A percentile compares a stretch with the other conserved stretches of the same genome.
Evolutionary conservation across 2,329 filamentous ascomycete genomes (phyloP).

Genomic region (Cladophialophora bantiana): DNA sequence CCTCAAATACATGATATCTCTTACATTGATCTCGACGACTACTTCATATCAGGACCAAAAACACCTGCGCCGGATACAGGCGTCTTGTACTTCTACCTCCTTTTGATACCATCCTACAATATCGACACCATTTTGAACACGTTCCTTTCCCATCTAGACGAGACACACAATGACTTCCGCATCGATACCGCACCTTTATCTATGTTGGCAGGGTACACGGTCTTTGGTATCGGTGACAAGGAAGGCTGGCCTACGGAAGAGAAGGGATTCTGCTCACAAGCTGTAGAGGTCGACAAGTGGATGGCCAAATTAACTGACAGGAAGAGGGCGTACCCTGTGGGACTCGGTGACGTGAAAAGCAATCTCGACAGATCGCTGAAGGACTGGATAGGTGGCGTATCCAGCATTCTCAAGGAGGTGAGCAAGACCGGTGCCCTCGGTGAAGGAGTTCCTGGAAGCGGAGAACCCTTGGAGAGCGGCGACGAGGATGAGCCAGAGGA

Average conservation of each 20-base stretch:
- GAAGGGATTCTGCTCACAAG: conserved; percentile 92
- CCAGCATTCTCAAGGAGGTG: conserved; percentile 71
- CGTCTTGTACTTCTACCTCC: conserved; percentile 71
- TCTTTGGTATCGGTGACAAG: conserved; percentile 91
- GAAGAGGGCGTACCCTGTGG: conserved; percentile 87
- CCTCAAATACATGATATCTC: conserved; percentile 78
- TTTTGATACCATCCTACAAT: conserved; percentile 90
- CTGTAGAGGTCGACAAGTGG: conserved; percentile 90
- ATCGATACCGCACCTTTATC: conserved; percentile 88
- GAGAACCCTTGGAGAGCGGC: conserved; percentile 83
- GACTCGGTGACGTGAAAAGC: conserved; percentile 83
- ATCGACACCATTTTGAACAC: conserved; percentile 91
- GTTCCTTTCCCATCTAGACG: conserved; percentile 83
- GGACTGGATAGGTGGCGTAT: conserved; percentile 80
- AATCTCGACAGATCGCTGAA: conserved; percentile 70
- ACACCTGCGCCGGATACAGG: conserved; percentile 29
- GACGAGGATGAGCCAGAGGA: conserved; percentile 69
- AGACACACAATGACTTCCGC: conserved; percentile 95
- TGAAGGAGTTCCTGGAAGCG: conserved; percentile 77
- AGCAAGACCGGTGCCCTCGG: conserved; percentile 61
- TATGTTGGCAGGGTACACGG: conserved; percentile 80
- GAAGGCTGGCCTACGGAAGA: conserved; percentile 91
- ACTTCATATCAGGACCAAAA: conserved; percentile 76
- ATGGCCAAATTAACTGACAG: conserved; percentile 91
- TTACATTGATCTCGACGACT: conserved; percentile 90